Percentiles rank a stretch among this genome's conserved stretches.
These are phyloP conservation scores for Dryadomyces quercus-mongolicae DNA, from an alignment of 2,329 filamentous ascomycete species.

Conservation along the genomic window DNA sequence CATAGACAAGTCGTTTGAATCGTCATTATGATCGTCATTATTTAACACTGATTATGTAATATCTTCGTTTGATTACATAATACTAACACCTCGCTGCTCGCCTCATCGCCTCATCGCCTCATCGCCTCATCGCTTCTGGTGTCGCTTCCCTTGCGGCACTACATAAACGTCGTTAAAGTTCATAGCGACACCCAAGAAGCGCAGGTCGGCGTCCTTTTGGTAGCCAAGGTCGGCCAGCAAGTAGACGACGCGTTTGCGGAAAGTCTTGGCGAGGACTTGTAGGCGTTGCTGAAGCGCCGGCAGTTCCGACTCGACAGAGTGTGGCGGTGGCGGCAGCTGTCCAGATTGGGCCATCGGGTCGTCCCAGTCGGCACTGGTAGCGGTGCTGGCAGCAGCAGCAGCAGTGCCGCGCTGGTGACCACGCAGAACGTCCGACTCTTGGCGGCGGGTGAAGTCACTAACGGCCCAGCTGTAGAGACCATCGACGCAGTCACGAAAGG, in stretches of 20 bases:
- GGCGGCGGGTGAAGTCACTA: constrained; percentile 83
- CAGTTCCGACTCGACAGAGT: constrained; percentile 54
- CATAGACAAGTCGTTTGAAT: no score
- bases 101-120: not conserved
- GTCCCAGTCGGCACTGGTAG: constrained; percentile 34
- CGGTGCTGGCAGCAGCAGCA: constrained; percentile 25
- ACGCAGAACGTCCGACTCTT: constrained; percentile 62
- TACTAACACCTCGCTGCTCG: no score
- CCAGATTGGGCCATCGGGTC: constrained; percentile 23
- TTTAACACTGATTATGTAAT: no score
- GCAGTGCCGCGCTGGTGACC: constrained; percentile 42
- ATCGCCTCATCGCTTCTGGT: constrained; percentile 3
- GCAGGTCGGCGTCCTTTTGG: constrained; percentile 88
- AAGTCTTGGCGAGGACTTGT: constrained; percentile 59
- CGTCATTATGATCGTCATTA: no score
- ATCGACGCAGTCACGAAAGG: constrained; percentile 87
- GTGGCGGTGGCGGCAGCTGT: constrained; percentile 17
- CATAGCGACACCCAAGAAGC: constrained; percentile 93
- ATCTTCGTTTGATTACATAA: not conserved
- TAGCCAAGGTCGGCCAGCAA: constrained; percentile 83
- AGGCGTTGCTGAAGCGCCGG: constrained; percentile 65
- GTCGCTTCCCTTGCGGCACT: constrained; percentile 13
- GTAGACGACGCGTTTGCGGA: constrained; percentile 64
- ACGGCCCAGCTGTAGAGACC: constrained; percentile 91
- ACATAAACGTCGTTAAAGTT: constrained; percentile 98